phyloP scores from a whole-genome alignment of 2,329 filamentous ascomycete species.

The Teratosphaeriaceae sp. region DNA sequence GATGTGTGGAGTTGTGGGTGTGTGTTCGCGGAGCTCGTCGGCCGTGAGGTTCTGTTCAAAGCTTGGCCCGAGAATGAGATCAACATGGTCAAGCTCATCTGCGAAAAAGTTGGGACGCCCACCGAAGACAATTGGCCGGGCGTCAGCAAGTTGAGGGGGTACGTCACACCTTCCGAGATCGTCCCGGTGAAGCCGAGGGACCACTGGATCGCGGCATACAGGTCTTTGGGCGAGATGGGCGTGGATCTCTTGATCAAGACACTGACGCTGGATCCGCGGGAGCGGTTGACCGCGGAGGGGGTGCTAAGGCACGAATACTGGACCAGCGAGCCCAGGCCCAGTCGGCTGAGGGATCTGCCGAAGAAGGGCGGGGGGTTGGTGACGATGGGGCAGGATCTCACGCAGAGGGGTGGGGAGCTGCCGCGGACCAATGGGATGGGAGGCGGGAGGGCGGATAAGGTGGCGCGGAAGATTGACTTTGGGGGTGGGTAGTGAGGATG shows the following conservation, averaged over 20 bases:
- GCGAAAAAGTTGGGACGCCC: constrained; percentile 78
- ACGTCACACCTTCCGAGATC: constrained; percentile 61
- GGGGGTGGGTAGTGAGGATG: constrained; percentile 30
- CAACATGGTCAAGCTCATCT: constrained; percentile 78
- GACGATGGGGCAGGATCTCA: constrained; percentile 76
- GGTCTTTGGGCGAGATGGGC: constrained; percentile 71
- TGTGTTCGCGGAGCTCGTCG: constrained; percentile 85
- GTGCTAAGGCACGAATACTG: constrained; percentile 84
- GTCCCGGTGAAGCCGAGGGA: constrained; percentile 57
- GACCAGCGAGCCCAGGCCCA: constrained; percentile 75
- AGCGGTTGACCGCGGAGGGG: constrained; percentile 68
- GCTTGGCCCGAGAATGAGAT: constrained; percentile 72
- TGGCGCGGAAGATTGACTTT: constrained; percentile 79
- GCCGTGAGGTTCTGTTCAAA: constrained; percentile 69
- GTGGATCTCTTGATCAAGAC: constrained; percentile 85
- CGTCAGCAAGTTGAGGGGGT: constrained; percentile 71
- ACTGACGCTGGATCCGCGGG: constrained; percentile 77
- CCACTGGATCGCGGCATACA: constrained; percentile 70
- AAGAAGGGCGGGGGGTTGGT: constrained; percentile 65
- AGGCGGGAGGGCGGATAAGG: constrained; percentile 56
- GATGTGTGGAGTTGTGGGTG: constrained; percentile 92
- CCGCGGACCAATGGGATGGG: constrained; percentile 46
- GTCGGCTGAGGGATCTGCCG: constrained; percentile 73
- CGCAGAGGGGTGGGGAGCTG: constrained; percentile 64
- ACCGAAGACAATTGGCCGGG: constrained; percentile 95